Percentiles rank a stretch among this genome's conserved stretches.
Evolutionary conservation across 352 stramenopile species (phyloP).

Genomic region (Blastocystis hominis): DNA sequence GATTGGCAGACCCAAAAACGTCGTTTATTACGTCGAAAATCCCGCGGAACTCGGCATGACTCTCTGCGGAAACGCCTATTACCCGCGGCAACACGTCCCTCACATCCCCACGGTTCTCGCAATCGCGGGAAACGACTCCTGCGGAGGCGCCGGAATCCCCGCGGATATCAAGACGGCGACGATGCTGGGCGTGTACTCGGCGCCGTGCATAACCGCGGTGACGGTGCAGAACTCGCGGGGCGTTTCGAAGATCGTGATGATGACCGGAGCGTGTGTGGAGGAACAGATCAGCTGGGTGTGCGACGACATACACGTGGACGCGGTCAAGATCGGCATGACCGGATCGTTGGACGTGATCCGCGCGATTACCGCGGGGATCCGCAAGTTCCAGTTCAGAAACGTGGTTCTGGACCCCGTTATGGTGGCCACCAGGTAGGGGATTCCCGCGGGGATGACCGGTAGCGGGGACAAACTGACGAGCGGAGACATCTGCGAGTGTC

Average conservation of each 20-base stretch:
- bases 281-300: constrained; percentile 72
- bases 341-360: constrained; percentile 65
- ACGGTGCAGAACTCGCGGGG: constrained; percentile 73
- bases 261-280: constrained; percentile 67
- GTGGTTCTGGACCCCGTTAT: constrained; percentile 83
- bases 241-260: constrained; percentile 70
- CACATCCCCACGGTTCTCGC: constrained; percentile 68
- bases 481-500: constrained; percentile 66
- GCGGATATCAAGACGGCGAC: constrained; percentile 81
- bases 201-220: constrained; percentile 77
- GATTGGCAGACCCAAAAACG: background rate
- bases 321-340: constrained; percentile 88
- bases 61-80: background rate
- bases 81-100: background rate
- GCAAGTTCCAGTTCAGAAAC: background rate
- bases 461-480: constrained; percentile 72
- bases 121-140: constrained; percentile 81
- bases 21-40: background rate
- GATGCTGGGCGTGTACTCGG: constrained; percentile 70
- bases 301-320: constrained; percentile 72
- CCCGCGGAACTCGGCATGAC: background rate
- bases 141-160: constrained; percentile 79
- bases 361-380: background rate
- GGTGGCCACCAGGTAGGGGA: constrained; percentile 70
- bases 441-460: background rate